Evolutionary conservation across 2,329 filamentous ascomycete genomes (phyloP), one percentile per base, ranked within the genome.

Genomic region (Aspergillus sclerotialis): DNA sequence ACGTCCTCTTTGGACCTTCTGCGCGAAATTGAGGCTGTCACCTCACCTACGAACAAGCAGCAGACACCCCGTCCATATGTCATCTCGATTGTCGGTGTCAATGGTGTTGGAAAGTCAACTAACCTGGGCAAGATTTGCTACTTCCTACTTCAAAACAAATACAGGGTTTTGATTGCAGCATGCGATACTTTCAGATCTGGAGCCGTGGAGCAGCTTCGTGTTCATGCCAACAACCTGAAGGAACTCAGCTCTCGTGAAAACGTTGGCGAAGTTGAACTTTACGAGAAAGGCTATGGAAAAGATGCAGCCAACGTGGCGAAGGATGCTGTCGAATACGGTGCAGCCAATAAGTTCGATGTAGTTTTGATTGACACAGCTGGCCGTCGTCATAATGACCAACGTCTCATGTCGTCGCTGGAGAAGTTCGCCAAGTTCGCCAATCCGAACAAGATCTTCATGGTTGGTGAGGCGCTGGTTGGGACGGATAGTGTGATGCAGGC

Each of bases 381-480:
- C 4, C 81, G 92, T 14, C 76, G 92, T 30, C 92, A 98, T 67
- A 98, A 98, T 54, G 92, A 98, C 61, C 80, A 88, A 60, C 80
- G 92, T 6, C 77, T 98, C 42, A 98, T 98, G 93, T 92, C 85
- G 9, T 90, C 84, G 3, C 73, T 98, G 23, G 92, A 96, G 63
- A 98, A 96, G 57, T 98, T 98, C 59, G 90, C 87, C 43, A 94
- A 94, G 59, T 84, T 96, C 50, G 92, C 92, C 1, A 79, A 90
- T 45, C 93, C 93, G 1, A 90, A 98, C 64, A 96, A 98, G 72
- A 95, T 98, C 45, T 78, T 98, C 58, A 96, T 98, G 89, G 92
- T 98, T 43, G 82, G 78, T 43, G 83, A 84, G 74, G 92, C 92
- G 7, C 76, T 98, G 16, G 93, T 98, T 1, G 92, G 92, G 38